Conservation (phyloP, 2,329 filamentous ascomycete genomes). For the Phaeosphaeriaceae sp. region DNA sequence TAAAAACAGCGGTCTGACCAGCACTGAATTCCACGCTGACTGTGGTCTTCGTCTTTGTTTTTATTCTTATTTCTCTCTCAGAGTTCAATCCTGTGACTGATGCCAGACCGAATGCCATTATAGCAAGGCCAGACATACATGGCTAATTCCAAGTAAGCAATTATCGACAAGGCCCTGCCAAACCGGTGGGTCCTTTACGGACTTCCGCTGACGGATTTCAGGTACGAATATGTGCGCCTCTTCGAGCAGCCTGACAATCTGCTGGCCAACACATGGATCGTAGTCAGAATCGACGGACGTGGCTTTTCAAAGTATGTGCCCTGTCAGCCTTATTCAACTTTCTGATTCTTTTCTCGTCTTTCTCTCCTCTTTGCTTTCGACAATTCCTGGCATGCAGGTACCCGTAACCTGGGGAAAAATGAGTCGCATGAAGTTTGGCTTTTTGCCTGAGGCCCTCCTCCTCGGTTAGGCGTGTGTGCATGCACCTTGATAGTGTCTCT, state of each 20-base stretch:
- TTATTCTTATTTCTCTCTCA: conserved; percentile 3
- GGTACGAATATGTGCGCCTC: conserved; percentile 89
- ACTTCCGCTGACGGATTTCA: conserved; percentile 49
- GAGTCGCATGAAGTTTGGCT: conserved; percentile 10
- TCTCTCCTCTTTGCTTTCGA: conserved; percentile 3
- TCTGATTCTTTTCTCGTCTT: conserved; percentile 6
- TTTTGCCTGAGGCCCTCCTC: conserved; percentile 8
- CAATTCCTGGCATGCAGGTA: conserved; percentile 24
- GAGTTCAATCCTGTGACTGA: conserved; percentile 24
- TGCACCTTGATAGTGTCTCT: conserved; percentile 1
- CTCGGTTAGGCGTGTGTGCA: conserved; percentile 3
- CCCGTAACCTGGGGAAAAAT: conserved; percentile 11
- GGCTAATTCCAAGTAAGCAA: conserved; percentile 35
- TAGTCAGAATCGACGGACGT: conserved; percentile 90
- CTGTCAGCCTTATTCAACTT: too few relatives aligned
- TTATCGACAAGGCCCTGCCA: conserved; percentile 1
- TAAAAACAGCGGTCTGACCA: conserved; percentile 21
- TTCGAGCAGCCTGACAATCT: conserved; percentile 86
- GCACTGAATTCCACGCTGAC: conserved; percentile 10
- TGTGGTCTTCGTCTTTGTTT: neutral
- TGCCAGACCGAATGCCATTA: conserved; percentile 2
- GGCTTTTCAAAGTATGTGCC: conserved; percentile 83
- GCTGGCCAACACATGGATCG: conserved; percentile 92
- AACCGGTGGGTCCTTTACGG: conserved; percentile 4
- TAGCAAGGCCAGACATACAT: conserved; percentile 13